phyloP scores from a whole-genome alignment of 2,329 filamentous ascomycete genomes.

The Parafenestella ontariensis region DNA sequence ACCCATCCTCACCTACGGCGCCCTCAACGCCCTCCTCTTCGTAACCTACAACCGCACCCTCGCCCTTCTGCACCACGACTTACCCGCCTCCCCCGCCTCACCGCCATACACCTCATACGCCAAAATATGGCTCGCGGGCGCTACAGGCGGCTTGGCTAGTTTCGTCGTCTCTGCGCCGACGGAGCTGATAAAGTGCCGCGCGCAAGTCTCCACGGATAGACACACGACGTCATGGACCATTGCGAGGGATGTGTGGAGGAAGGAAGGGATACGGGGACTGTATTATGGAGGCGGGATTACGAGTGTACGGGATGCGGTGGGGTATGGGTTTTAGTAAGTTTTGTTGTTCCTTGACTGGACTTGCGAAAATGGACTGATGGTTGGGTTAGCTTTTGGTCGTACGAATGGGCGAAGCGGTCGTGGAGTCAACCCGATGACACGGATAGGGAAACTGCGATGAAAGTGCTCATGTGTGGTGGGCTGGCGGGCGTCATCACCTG shows the following conservation, averaged over 20 bases:
- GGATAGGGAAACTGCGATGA: conserved; percentile 61
- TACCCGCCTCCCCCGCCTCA: conserved; percentile 5
- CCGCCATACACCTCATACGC: conserved; percentile 59
- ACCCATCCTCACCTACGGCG: conserved; percentile 87
- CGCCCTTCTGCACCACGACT: conserved; percentile 58
- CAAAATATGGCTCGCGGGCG: conserved; percentile 80
- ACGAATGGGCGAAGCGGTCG: conserved; percentile 74
- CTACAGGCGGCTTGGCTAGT: conserved; percentile 80
- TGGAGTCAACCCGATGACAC: conserved; percentile 57
- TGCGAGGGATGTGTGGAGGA: conserved; percentile 65
- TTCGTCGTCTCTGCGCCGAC: conserved; percentile 88
- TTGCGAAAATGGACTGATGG: neutral
- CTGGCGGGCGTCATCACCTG: conserved; percentile 87
- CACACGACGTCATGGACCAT: conserved; percentile 65
- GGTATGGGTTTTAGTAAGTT: conserved; percentile 92
- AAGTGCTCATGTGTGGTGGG: conserved; percentile 82
- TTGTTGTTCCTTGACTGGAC: neutral
- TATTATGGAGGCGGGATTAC: conserved; percentile 86
- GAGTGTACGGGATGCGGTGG: conserved; percentile 81
- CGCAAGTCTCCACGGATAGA: conserved; percentile 66
- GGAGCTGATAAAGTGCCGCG: conserved; percentile 88
- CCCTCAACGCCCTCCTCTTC: conserved; percentile 88
- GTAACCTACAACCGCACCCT: conserved; percentile 89
- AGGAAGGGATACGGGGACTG: conserved; percentile 70
- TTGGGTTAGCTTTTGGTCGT: conserved; percentile 74